Base-by-base conservation (phyloP, 257 asterid species). In the Primulina eburnea region DNA sequence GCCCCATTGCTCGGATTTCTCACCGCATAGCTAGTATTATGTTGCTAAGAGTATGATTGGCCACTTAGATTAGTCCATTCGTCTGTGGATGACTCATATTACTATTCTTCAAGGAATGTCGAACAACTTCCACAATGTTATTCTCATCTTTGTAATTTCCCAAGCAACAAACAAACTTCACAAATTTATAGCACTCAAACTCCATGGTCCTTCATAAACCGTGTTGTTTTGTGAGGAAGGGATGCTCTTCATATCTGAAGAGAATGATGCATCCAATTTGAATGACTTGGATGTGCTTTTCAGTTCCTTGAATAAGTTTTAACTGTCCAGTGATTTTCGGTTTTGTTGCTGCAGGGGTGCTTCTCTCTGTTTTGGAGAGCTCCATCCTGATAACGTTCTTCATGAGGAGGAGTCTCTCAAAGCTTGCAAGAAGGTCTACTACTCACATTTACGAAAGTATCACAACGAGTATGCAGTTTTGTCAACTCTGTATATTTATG, bases 381-480 rank as follows among this genome's bases (percentile, higher is more conserved):
- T 85, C 74, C 96, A 90, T 78, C 99, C 99, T 18, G 99, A 91
- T 76, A 76, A 75, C 68, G 76, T 90, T 68, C 78, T 90, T 79
- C 78, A 56, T 4, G 74, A 62, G 63, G 96, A 88, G 79, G 86
- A 81, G 72, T 74, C 75, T 67, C 77, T 81, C 75, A 93, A 82
- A 83, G 77, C 85, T 60, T 70, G 71, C 76, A 93, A 85, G 87
- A 85, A 84, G 65, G 74, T 80, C 20, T 87, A 93, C 75, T 83
- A 82, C 82, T 74, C 84, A 35, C 81, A 84, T 71, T 64, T 93
- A 72, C 89, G 79, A 68, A 86, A 88, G 68, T 93, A 87, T 74
- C 99, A 93, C 65, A 59, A 76, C 60, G 82, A 84, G 97, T 93
- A 86, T 78, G 90, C 65, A 60, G 12, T 60, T 65, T 37, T 82